Base-by-base conservation (phyloP, 2,329 filamentous ascomycete genomes). In the Fusarium graminum region DNA sequence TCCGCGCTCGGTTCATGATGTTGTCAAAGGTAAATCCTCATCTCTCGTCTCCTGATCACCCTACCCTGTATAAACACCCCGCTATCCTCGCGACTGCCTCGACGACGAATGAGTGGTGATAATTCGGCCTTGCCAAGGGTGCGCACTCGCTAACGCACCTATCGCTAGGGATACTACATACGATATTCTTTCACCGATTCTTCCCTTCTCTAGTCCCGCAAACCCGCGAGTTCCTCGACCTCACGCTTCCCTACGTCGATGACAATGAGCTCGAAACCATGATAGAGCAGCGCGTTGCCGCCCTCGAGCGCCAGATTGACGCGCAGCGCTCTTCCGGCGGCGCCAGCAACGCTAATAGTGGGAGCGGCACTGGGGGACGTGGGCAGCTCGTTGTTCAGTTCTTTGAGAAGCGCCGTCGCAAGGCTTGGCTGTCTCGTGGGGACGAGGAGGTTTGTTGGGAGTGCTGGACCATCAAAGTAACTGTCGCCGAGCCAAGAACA, bases 371-470 rank as follows among this genome's bases (percentile, higher is more conserved):
- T 50, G 88, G 90, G 46, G 90, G 91, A 3, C 85, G 92, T 54
- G 93, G 92, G 29, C 89, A 93, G 76, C 87, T 97, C 65, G 88
- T 89, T 4, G 91, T 98, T 32, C 92, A 97, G 81, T 98, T 98
- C 81, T 96, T 96, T 71, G 94, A 99, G 81, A 95, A 94, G 84
- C 91, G 90, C 76, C 86, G 94, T 61, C 87, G 91, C 71, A 95
- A 94, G 82, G 86, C 88, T 3, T 94, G 92, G 77, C 90, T 92
- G 78, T 90, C 93, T 81, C 86, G 79, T 72, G 90, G 88, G 25
- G 94, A 97, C 69, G 94, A 98, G 77, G 94, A 97, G 77, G 89
- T 97, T 17, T 97, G 93, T 77, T 99, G 95, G 95, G 95, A 98
- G 83, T 89, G 88, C 74, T 99, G 95, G 95, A 93, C 92, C 42